Percentiles rank a stretch among this genome's conserved stretches.
Conservation (phyloP, 345 rosid genomes). For the Euphorbia lathyris region DNA sequence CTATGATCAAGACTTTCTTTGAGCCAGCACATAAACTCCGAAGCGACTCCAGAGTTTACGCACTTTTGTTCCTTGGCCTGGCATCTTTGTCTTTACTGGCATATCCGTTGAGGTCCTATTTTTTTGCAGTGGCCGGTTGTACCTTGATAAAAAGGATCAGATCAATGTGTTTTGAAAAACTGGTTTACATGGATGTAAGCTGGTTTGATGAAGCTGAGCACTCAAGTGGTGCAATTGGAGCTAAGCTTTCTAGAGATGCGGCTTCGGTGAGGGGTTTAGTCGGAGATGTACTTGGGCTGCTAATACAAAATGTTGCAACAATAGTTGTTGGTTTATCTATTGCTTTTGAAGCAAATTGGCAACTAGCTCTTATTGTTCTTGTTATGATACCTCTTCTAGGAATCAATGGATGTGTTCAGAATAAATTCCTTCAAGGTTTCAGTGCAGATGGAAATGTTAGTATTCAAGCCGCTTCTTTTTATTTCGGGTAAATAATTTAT, state of each 20-base stretch:
- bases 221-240: slow-evolving; percentile 17
- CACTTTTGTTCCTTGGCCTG: slow-evolving; percentile 3
- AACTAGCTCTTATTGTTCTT: slow-evolving; percentile 13
- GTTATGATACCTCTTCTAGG: slow-evolving; percentile 13
- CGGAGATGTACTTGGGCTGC: slow-evolving; percentile 11
- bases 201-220: slow-evolving; percentile 12
- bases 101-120: not conserved
- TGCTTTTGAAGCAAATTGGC: slow-evolving; percentile 15
- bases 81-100: not conserved
- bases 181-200: slow-evolving; percentile 14
- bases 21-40: slow-evolving; percentile 10
- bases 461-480: not conserved
- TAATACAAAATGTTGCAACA: slow-evolving; percentile 13
- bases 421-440: slow-evolving; percentile 16
- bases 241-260: slow-evolving; percentile 15
- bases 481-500: too few species aligned
- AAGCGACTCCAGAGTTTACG: slow-evolving; percentile 6
- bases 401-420: slow-evolving; percentile 9
- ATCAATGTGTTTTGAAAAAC: slow-evolving; percentile 18
- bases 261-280: slow-evolving; percentile 6
- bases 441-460: slow-evolving; percentile 15
- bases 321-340: slow-evolving; percentile 1
- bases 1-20: slow-evolving; percentile 12
- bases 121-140: slow-evolving; percentile 16
- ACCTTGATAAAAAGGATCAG: slow-evolving; percentile 16